phyloP scores from a whole-genome alignment of 2,329 filamentous ascomycete species.

The Penicillium janthinellum region DNA sequence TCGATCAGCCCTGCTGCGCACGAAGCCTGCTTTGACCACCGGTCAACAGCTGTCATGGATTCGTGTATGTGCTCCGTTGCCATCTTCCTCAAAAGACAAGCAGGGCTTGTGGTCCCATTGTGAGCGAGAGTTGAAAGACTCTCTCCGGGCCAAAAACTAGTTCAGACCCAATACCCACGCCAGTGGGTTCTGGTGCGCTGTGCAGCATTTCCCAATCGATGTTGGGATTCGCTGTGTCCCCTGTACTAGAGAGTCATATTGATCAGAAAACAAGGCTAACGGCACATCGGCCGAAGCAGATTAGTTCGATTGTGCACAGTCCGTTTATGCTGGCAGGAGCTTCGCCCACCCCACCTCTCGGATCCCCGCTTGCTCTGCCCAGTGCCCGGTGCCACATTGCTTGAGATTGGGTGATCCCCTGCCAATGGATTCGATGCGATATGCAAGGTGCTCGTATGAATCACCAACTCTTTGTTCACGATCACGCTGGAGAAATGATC shows the following conservation, averaged over 20 bases:
- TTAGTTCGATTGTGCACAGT: slow-evolving; percentile 11
- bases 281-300: slow-evolving; percentile 5
- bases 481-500: neutral
- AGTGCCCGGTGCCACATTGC: neutral
- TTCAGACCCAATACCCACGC: slow-evolving; percentile 19
- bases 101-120: slow-evolving; percentile 12
- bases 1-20: slow-evolving; percentile 6
- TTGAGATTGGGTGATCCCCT: slow-evolving; percentile 5
- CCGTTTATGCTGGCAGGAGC: slow-evolving; percentile 10
- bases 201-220: slow-evolving; percentile 11
- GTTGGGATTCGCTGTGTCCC: slow-evolving; percentile 17
- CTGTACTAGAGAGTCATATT: slow-evolving; percentile 12
- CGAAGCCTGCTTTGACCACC: slow-evolving; percentile 4
- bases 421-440: slow-evolving; percentile 13
- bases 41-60: slow-evolving; percentile 15
- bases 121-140: slow-evolving; percentile 12
- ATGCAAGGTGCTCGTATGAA: slow-evolving; percentile 22
- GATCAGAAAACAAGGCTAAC: slow-evolving; percentile 3
- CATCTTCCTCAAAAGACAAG: neutral
- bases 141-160: slow-evolving; percentile 2
- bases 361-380: neutral
- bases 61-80: neutral
- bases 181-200: slow-evolving; percentile 20
- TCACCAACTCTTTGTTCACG: slow-evolving; percentile 21
- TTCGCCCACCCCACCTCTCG: slow-evolving; percentile 5